phyloP scores from a whole-genome alignment of 441 rosid genomes.

The Oxalis stricta region DNA sequence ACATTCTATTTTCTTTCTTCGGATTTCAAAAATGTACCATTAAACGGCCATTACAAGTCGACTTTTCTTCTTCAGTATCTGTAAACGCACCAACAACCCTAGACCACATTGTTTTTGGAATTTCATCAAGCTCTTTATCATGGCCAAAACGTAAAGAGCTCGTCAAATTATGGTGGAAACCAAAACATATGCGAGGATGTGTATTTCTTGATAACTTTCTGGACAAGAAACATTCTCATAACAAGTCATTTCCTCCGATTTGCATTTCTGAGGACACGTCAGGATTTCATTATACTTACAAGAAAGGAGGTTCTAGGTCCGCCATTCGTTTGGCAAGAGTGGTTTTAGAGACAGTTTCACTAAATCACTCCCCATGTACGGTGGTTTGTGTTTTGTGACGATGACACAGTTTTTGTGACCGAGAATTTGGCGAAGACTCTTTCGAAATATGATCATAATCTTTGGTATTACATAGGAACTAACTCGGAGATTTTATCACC shows the following conservation, averaged over 20 bases:
- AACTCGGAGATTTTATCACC: slow-evolving; percentile 59
- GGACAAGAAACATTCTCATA: slow-evolving; percentile 6
- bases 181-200: slow-evolving; percentile 61
- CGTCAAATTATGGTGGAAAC: slow-evolving; percentile 73
- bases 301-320: slow-evolving; percentile 43
- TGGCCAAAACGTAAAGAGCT: slow-evolving; percentile 53
- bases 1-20: slow-evolving; percentile 29
- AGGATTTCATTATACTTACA: slow-evolving; percentile 46
- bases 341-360: slow-evolving; percentile 49
- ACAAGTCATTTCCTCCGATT: slow-evolving; percentile 36
- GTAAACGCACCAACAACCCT: slow-evolving; percentile 21
- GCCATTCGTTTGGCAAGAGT: slow-evolving; percentile 74
- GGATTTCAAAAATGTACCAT: slow-evolving; percentile 24
- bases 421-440: slow-evolving; percentile 66
- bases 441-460: slow-evolving; percentile 64
- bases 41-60: slow-evolving; percentile 2
- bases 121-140: slow-evolving; percentile 40
- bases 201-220: slow-evolving; percentile 48
- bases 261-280: slow-evolving; percentile 73
- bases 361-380: slow-evolving; percentile 41
- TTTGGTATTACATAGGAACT: slow-evolving; percentile 79
- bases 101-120: slow-evolving; percentile 58
- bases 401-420: slow-evolving; percentile 70
- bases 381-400: slow-evolving; percentile 92
- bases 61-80: slow-evolving; percentile 15